These are phyloP conservation scores for Annulohypoxylon truncatum DNA, from an alignment of 2,329 filamentous ascomycete genomes.

Conservation along the genomic window DNA sequence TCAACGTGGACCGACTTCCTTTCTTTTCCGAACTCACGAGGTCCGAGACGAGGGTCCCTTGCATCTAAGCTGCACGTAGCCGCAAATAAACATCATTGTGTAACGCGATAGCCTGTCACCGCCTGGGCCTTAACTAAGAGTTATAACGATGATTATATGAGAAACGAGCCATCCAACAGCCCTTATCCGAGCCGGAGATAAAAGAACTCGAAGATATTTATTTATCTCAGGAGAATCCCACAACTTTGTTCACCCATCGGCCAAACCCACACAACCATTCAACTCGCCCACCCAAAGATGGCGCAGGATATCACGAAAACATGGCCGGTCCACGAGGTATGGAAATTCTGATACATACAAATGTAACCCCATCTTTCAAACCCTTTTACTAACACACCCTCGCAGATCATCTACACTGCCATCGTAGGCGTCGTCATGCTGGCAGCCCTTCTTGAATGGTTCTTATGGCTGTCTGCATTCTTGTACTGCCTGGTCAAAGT, in stretches of 20 bases:
- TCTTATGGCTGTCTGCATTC: constrained; percentile 94
- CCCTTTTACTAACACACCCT: constrained; percentile 28
- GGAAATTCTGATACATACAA: constrained; percentile 34
- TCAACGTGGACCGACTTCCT: constrained; percentile 10
- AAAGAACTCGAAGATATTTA: constrained; percentile 12
- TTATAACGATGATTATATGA: constrained; percentile 44
- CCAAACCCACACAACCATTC: constrained; percentile 6
- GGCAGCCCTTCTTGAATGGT: constrained; percentile 90
- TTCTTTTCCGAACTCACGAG: constrained; percentile 16
- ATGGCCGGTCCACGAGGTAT: constrained; percentile 66
- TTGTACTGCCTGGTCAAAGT: constrained; percentile 91
- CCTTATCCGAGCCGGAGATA: constrained; percentile 30
- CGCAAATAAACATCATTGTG: constrained; percentile 38
- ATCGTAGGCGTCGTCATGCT: constrained; percentile 86
- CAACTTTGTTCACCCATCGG: constrained; percentile 6
- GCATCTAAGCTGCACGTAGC: constrained; percentile 41
- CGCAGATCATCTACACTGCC: constrained; percentile 83
- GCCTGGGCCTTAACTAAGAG: constrained; percentile 17
- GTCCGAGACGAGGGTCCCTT: constrained; percentile 31
- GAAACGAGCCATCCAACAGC: constrained; percentile 32
- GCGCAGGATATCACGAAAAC: constrained; percentile 53
- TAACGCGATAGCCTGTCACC: constrained; percentile 32
- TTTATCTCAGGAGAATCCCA: constrained; percentile 25
- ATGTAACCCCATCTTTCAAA: not conserved
- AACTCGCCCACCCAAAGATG: constrained; percentile 52